A percentile compares a stretch with the other conserved stretches of the same genome.
Evolutionary conservation across 2,329 filamentous ascomycete species (phyloP).

Genomic region (Neofusicoccum laricinum): DNA sequence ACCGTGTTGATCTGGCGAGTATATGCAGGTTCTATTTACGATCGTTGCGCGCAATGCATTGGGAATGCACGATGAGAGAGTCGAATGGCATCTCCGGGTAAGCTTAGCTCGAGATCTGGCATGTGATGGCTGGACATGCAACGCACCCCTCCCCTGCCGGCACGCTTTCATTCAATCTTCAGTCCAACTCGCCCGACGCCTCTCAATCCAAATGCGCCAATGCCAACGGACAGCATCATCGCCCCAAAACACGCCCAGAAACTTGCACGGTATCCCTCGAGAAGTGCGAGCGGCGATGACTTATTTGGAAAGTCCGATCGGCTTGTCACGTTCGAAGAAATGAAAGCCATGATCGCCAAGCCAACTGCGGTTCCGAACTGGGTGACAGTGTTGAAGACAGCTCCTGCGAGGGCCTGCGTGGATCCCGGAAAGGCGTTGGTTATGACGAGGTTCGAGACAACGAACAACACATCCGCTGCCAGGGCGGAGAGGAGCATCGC

Average conservation of each 20-base stretch:
- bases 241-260: constrained; percentile 44
- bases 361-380: constrained; percentile 44
- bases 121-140: too few relatives aligned
- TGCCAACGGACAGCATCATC: constrained; percentile 27
- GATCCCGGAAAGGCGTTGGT: constrained; percentile 39
- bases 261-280: constrained; percentile 41
- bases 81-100: too few relatives aligned
- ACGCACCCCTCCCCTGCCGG: too few relatives aligned
- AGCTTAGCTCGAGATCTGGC: too few relatives aligned
- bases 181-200: constrained; percentile 45
- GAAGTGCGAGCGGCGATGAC: constrained; percentile 31
- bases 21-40: too few relatives aligned
- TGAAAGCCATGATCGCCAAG: constrained; percentile 38
- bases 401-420: constrained; percentile 45
- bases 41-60: too few relatives aligned
- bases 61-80: too few relatives aligned
- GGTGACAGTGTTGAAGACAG: constrained; percentile 45
- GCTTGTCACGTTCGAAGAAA: constrained; percentile 32
- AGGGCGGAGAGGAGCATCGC: constrained; percentile 44
- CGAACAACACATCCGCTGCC: constrained; percentile 45
- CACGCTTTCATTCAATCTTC: constrained; percentile 33
- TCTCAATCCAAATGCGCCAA: constrained; percentile 41
- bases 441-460: constrained; percentile 43
- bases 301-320: constrained; percentile 26
- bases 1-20: too few relatives aligned